Conservation (phyloP, 129 eudicot genomes). For the Silybum marianum region DNA sequence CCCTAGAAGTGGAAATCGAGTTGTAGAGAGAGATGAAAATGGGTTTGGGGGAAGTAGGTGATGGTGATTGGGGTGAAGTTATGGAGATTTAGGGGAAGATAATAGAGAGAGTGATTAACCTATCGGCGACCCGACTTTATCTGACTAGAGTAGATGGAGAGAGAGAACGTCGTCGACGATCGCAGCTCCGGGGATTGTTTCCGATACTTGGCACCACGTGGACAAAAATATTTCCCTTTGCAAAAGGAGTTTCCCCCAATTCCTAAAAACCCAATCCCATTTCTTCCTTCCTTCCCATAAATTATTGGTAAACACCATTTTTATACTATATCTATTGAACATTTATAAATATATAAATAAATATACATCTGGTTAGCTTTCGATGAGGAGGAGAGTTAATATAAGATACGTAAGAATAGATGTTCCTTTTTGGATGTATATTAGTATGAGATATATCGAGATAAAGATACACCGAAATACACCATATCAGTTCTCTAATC, state of each 20-base stretch:
- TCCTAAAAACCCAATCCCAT: neutral
- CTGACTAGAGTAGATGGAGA: neutral
- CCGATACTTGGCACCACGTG: slow-evolving; percentile 19
- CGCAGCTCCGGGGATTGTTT: slow-evolving; percentile 18
- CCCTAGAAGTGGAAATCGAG: slow-evolving; percentile 49
- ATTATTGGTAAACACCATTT: neutral
- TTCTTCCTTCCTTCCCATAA: neutral
- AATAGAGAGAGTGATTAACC: slow-evolving; percentile 27
- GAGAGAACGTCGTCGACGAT: slow-evolving; percentile 11
- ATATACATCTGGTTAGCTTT: no score
- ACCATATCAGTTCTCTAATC: no score
- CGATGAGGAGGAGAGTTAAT: no score
- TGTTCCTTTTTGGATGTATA: no score
- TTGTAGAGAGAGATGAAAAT: no score
- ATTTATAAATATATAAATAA: no score
- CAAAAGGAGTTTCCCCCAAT: neutral
- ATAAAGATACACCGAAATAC: no score
- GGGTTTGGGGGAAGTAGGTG: slow-evolving; percentile 12
- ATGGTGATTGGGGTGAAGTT: slow-evolving; percentile 2
- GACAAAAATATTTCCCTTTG: neutral
- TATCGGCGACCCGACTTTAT: slow-evolving; percentile 20
- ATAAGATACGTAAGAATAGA: no score
- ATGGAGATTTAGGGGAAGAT: slow-evolving; percentile 11
- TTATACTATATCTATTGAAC: no score
- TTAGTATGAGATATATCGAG: no score